Base-by-base conservation (phyloP, 2,329 filamentous ascomycete genomes). In the Fusarium sp. region DNA sequence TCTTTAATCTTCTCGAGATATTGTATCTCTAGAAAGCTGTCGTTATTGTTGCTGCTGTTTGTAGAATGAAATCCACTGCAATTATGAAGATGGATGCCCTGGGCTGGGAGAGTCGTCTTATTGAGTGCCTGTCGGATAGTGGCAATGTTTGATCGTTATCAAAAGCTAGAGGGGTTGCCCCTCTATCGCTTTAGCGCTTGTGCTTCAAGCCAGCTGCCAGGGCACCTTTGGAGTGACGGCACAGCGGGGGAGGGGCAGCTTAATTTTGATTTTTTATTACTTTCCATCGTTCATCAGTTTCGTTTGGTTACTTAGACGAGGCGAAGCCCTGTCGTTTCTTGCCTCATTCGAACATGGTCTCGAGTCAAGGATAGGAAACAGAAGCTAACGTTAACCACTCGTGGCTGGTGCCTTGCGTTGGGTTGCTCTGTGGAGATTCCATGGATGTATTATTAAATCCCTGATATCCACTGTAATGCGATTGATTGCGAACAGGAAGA, bases 231-330 rank as follows among this genome's bases (percentile, higher is more conserved):
- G 23, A 32, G 30, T 49, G 30, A 40, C 23, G 56, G 25, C 44
- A 67, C 30, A 56, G 67, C 54, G 67, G 66, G 66, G 67, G 66
- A 70, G 67, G 67, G 67, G 67, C 66, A 35, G 25, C 25, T 25
- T 25, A 25, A 25, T 25, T 25, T 9, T 25, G 1, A 25, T 25
- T 25, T 25, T 25, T 25, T 25, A 25, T 25, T 25, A 25, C 25
- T 25, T 25, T 9, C 20, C 4, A 30, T 35, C 27, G 17, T 55
- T 45, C 7, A 23, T 23, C 23, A 23, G 23, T 7, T 23, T 23
- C 23, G 25, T 19, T 8, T 43, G 20, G 15, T 37, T 37, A n/a
- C 35, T 19, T n/a, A 8, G 35, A 37, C 8, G 35, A 37, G 9
- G 17, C 35, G 17, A 37, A 7, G 35, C 7, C 19, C 23, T 48